Conservation (phyloP, 2,329 filamentous ascomycete species). For the Aaosphaeria pasadenensis region DNA sequence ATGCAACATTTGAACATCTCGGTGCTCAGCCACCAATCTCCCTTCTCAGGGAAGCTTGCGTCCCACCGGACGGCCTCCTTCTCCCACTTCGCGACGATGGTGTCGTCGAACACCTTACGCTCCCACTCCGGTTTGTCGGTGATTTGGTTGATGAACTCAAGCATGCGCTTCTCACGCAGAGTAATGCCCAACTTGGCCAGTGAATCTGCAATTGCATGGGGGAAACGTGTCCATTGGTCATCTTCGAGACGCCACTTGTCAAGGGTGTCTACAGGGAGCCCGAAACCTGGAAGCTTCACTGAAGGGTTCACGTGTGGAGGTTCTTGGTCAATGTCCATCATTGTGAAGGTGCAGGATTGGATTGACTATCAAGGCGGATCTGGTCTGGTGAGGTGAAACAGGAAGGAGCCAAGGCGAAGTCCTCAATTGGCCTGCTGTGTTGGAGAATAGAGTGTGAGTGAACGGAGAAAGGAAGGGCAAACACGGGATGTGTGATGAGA, state of each 20-base stretch:
- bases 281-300: slow-evolving; percentile 32
- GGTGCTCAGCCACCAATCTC: slow-evolving; percentile 2
- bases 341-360: not conserved
- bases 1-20: slow-evolving; percentile 22
- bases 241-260: slow-evolving; percentile 9
- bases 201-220: slow-evolving; percentile 28
- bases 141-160: slow-evolving; percentile 33
- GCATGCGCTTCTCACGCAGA: slow-evolving; percentile 34
- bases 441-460: too few relatives aligned
- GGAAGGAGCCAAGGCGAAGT: too few relatives aligned
- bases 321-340: slow-evolving; percentile 1
- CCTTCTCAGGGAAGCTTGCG: not conserved
- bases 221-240: slow-evolving; percentile 17
- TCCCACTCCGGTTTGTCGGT: slow-evolving; percentile 39
- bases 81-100: slow-evolving; percentile 29
- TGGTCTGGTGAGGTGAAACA: too few relatives aligned
- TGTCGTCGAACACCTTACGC: slow-evolving; percentile 34
- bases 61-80: slow-evolving; percentile 12
- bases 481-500: too few relatives aligned
- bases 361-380: too few relatives aligned
- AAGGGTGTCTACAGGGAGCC: slow-evolving; percentile 26
- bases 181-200: slow-evolving; percentile 14
- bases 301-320: not conserved
- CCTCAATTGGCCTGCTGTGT: too few relatives aligned
- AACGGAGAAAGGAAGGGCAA: too few relatives aligned